Conservation (phyloP, 331 rosid genomes). For the Quercus lobata region DNA sequence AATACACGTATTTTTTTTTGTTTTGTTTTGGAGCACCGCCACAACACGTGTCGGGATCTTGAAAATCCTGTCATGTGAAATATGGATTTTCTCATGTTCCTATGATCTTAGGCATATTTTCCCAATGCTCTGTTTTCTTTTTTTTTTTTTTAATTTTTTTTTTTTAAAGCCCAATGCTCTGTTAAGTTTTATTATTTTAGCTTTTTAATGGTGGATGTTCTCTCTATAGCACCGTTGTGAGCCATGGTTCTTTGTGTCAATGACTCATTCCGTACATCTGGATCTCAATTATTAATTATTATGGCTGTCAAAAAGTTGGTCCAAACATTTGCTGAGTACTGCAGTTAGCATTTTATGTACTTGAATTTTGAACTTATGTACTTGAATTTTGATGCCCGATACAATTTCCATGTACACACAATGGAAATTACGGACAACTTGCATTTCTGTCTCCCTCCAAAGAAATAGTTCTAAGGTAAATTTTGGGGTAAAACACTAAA, state of each 20-base stretch:
- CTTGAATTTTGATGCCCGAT: too few species aligned
- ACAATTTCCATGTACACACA: too few species aligned
- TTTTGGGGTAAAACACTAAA: too few species aligned
- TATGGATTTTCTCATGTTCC: slow-evolving; percentile 39
- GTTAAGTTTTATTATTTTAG: too few species aligned
- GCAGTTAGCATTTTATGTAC: too few species aligned
- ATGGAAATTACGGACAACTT: too few species aligned
- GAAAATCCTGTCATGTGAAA: slow-evolving; percentile 45
- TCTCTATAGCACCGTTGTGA: background rate
- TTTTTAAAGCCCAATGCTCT: background rate
- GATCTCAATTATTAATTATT: background rate
- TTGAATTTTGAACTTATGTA: too few species aligned
- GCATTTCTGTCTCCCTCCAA: too few species aligned
- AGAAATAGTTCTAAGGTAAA: too few species aligned
- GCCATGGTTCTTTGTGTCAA: background rate
- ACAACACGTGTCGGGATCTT: slow-evolving; percentile 19
- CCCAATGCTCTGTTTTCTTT: background rate
- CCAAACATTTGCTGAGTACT: too few species aligned
- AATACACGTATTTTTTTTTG: background rate
- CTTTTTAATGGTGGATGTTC: background rate
- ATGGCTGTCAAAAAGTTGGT: too few species aligned
- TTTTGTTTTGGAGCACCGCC: slow-evolving; percentile 32
- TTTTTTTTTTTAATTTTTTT: too few species aligned
- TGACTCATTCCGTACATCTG: background rate
- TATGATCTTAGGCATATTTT: slow-evolving; percentile 12